Evolutionary conservation across 352 stramenopile genomes (phyloP).

Genomic region (Pythium periplocum): DNA sequence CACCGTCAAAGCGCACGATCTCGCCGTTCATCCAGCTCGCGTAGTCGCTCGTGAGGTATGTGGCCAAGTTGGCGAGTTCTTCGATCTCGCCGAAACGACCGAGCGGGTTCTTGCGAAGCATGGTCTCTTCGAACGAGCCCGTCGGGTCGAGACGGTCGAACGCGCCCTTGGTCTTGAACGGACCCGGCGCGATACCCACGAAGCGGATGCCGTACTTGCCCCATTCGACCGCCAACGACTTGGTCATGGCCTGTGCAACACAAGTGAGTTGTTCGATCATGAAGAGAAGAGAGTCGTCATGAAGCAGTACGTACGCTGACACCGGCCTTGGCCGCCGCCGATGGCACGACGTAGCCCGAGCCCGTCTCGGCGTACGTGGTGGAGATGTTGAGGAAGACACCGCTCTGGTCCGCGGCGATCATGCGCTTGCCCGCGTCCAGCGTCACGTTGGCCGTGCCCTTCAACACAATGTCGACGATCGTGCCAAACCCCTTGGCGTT

Average conservation of each 20-base stretch:
- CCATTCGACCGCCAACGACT: constrained; percentile 95
- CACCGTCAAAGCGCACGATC: constrained; percentile 78
- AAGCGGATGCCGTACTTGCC: constrained; percentile 93
- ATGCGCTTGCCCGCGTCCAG: constrained; percentile 74
- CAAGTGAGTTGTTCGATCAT: background rate
- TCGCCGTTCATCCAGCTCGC: constrained; percentile 79
- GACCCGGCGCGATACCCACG: constrained; percentile 94
- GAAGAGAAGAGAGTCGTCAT: constrained; percentile 4
- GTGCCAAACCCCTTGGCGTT: constrained; percentile 94
- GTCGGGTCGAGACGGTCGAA: constrained; percentile 76
- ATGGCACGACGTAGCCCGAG: constrained; percentile 94
- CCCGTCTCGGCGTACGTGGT: constrained; percentile 93
- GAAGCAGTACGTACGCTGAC: constrained; percentile 53
- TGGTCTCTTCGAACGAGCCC: constrained; percentile 55
- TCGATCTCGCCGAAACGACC: constrained; percentile 72
- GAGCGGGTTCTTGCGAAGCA: constrained; percentile 66
- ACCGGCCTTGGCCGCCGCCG: constrained; percentile 93
- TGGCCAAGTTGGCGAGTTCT: constrained; percentile 73
- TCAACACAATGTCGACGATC: constrained; percentile 95
- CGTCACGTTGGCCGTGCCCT: constrained; percentile 82
- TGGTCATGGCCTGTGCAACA: constrained; percentile 87
- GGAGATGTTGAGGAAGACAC: constrained; percentile 96
- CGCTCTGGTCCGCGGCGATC: constrained; percentile 66
- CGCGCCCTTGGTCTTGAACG: constrained; percentile 88
- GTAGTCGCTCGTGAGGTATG: constrained; percentile 77